Evolutionary conservation across 208 protist genomes (phyloP).

Genomic region (Trypanosoma brucei): DNA sequence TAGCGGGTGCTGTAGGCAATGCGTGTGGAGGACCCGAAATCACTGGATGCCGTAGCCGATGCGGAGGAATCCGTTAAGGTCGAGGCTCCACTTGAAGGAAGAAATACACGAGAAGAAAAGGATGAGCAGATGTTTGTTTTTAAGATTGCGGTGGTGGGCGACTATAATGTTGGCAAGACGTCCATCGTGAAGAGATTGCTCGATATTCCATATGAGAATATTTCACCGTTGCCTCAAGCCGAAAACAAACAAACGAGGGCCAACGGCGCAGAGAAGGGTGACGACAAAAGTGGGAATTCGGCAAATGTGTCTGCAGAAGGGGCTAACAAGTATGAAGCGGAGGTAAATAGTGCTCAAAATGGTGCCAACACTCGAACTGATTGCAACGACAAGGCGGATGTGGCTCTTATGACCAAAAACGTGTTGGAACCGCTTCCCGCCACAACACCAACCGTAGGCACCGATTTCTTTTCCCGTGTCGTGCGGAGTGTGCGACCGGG

Average conservation of each 20-base stretch:
- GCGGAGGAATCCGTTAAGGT: no score
- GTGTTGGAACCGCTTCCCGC: not conserved
- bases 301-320: no score
- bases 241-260: not conserved
- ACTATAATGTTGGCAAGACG: slow-evolving; percentile 67
- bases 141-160: slow-evolving; percentile 47
- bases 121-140: slow-evolving; percentile 36
- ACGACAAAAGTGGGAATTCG: not conserved
- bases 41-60: no score
- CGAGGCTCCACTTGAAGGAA: no score
- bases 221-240: not conserved
- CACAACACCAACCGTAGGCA: slow-evolving; percentile 45
- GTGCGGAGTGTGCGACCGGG: slow-evolving; percentile 27
- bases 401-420: not conserved
- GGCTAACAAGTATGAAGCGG: no score
- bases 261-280: slow-evolving; percentile 2
- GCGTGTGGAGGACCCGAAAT: no score
- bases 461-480: slow-evolving; percentile 52
- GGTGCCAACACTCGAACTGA: no score
- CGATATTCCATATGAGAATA: slow-evolving; percentile 10
- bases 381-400: no score
- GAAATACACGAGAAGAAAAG: slow-evolving; percentile 1
- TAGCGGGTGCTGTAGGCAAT: no score
- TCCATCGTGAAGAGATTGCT: slow-evolving; percentile 54
- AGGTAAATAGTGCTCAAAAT: no score